Evolutionary conservation across 1,139 yeast genomes (phyloP), one percentile per base, ranked within the genome.

Genomic region (Arxiozyma slooffiae): DNA sequence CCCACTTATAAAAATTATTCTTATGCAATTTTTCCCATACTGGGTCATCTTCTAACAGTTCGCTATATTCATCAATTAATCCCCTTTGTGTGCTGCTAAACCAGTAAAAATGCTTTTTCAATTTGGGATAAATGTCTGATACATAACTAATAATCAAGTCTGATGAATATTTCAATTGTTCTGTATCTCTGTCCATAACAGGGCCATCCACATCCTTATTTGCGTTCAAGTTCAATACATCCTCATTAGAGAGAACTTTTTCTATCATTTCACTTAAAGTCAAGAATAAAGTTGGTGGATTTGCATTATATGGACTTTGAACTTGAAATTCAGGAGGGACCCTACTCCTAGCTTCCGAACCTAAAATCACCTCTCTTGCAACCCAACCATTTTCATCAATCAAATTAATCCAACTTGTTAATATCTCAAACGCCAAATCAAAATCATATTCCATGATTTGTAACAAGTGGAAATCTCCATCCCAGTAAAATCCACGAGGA

Each of bases 401-500:
- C 49, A 87, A 70, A 41, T 77, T 70, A 64, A 92, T 85, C 99
- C 99, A 92, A 46, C 96, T 85, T 60, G 83, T 77, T 53, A 89
- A 66, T 26, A 92, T 82, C 57, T 88, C 96, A 53, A 90, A 71
- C 0, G 82, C 88, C 44, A 92, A 72, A 62, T 89, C 96, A 9
- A 88, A 78, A 66, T 92, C 98, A 65, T 84, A 90, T 48, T 84
- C 82, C 56, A 87, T 68, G 38, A 92, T 72, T 3, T 96, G 96
- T 41, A 90, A 72, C 55, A 92, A 73, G 66, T 92, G 96, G 68
- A 92, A 92, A 0, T 98, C 99, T 69, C 92, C 98, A 67, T 94
- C 99, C 99, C 99, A 92, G 63, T 87, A 87, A 63, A 92, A 92
- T 0, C 99, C 99, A 56, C 98, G 76, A 8, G 98, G 97, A 69